Percentiles rank a stretch among this genome's conserved stretches.
These are phyloP conservation scores for Lumnitzera littorea DNA, from an alignment of 345 rosid species.

Conservation along the genomic window DNA sequence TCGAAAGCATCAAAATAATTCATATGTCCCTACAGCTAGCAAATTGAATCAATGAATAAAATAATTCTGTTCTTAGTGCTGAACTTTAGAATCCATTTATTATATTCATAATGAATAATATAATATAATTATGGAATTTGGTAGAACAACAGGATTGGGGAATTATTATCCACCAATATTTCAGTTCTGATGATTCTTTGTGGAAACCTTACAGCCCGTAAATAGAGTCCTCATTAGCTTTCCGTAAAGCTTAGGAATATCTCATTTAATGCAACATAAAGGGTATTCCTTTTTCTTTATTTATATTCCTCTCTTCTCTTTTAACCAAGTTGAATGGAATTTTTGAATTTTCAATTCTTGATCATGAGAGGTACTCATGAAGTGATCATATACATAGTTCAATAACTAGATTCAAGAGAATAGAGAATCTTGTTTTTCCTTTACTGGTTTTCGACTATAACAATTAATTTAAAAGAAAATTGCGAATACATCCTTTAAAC, in stretches of 20 bases:
- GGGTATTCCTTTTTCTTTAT: conserved; percentile 13
- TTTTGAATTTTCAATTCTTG: conserved; percentile 6
- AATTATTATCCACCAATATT: conserved; percentile 13
- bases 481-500: not conserved
- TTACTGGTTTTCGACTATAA: not conserved
- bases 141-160: conserved; percentile 8
- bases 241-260: conserved; percentile 43
- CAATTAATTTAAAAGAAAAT: not conserved
- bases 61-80: not conserved
- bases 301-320: conserved; percentile 5
- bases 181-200: conserved; percentile 21
- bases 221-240: conserved; percentile 35
- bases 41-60: conserved; percentile 5
- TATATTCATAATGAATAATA: not conserved
- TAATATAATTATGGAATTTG: conserved; percentile 17
- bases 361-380: not conserved
- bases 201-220: conserved; percentile 37
- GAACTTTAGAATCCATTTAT: not conserved
- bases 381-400: not conserved
- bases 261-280: conserved; percentile 30
- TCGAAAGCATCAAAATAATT: conserved; percentile 18
- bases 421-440: conserved; percentile 6
- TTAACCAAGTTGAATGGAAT: conserved; percentile 11
- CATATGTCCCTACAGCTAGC: conserved; percentile 17
- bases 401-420: conserved; percentile 23